Conservation (phyloP, 345 rosid genomes). For the Turritis glabra region DNA sequence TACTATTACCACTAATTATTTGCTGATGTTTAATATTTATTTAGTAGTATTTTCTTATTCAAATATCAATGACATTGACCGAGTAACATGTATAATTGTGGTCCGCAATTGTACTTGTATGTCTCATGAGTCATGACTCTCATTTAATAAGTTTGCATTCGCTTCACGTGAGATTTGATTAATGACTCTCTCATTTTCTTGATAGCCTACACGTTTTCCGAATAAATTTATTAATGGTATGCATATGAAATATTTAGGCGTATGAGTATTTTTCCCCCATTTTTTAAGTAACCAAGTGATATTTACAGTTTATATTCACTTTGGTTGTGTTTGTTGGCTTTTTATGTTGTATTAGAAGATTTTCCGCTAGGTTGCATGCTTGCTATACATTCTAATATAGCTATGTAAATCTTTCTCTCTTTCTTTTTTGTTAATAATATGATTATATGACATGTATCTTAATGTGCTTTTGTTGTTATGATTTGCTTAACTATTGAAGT, state of each 20-base stretch:
- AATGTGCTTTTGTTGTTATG: neutral
- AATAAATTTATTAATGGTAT: neutral
- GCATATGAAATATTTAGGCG: neutral
- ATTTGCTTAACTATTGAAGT: neutral
- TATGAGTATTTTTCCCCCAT: neutral
- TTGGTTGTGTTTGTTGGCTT: no score
- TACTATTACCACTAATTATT: slow-evolving; percentile 10
- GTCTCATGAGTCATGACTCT: no score
- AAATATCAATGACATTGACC: slow-evolving; percentile 1
- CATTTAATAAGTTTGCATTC: slow-evolving; percentile 1
- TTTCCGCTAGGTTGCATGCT: no score
- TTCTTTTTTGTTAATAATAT: no score
- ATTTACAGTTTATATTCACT: no score
- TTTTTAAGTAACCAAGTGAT: no score
- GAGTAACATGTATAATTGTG: neutral
- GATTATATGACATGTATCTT: neutral
- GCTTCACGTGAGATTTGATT: slow-evolving; percentile 20
- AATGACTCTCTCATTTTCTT: neutral
- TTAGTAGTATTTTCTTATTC: neutral
- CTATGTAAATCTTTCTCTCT: no score
- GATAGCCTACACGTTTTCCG: neutral
- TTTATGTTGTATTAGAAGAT: no score
- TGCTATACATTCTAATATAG: no score
- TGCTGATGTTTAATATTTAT: neutral
- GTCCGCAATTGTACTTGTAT: slow-evolving; percentile 3